Conservation (phyloP, 2,329 filamentous ascomycete genomes). For the Phaeosphaeria sp. region DNA sequence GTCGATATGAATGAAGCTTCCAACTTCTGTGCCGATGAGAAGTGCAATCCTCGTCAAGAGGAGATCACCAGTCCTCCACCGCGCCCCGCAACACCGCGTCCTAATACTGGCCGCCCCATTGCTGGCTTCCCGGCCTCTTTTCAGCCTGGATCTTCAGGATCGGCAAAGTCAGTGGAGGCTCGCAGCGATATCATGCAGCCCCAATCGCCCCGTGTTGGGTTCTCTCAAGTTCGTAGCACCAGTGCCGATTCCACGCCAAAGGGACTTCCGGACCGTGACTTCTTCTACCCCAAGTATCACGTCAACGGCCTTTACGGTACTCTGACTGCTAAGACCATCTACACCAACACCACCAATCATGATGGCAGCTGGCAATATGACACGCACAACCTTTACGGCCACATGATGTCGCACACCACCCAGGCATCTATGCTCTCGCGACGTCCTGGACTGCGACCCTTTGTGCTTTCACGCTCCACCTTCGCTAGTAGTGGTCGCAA, state of each 20-base stretch:
- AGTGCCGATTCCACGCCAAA: slow-evolving; percentile 48
- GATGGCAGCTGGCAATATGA: slow-evolving; percentile 75
- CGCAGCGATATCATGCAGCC: no score
- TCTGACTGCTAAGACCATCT: slow-evolving; percentile 59
- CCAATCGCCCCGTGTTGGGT: no score
- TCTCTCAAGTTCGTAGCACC: slow-evolving; percentile 15
- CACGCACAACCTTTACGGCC: slow-evolving; percentile 78
- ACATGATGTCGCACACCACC: slow-evolving; percentile 74
- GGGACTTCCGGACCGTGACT: slow-evolving; percentile 68
- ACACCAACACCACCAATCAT: slow-evolving; percentile 71
- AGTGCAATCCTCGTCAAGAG: slow-evolving; percentile 50
- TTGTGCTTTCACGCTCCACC: slow-evolving; percentile 78
- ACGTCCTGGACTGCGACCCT: slow-evolving; percentile 68
- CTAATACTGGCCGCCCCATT: slow-evolving; percentile 66
- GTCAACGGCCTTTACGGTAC: slow-evolving; percentile 67
- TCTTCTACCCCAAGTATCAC: slow-evolving; percentile 69
- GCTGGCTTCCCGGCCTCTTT: slow-evolving; percentile 74
- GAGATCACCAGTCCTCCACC: slow-evolving; percentile 62
- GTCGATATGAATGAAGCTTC: slow-evolving; percentile 52
- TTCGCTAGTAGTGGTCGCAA: slow-evolving; percentile 73
- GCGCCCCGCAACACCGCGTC: slow-evolving; percentile 60
- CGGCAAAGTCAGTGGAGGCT: slow-evolving; percentile 9
- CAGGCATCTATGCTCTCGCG: slow-evolving; percentile 70
- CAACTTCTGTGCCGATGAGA: slow-evolving; percentile 54
- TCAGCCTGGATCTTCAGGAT: slow-evolving; percentile 58